Evolutionary conservation across 148 eudicot species (phyloP).

Genomic region (Simmondsia chinensis): DNA sequence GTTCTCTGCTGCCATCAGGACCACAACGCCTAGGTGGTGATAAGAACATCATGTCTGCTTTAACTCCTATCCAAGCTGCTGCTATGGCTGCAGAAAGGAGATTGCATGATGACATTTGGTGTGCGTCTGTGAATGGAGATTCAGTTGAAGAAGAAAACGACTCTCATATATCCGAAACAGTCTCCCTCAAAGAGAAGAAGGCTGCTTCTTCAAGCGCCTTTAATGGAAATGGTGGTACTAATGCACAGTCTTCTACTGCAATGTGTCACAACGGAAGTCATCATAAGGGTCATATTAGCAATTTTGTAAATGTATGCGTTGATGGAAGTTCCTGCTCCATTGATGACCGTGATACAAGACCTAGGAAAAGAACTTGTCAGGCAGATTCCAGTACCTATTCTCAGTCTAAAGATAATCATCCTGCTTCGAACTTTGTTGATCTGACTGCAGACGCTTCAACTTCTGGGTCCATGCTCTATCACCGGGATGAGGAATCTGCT

Average conservation of each 20-base stretch:
- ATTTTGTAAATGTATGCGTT: slow-evolving; percentile 13
- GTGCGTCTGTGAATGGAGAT: slow-evolving; percentile 47
- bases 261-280: slow-evolving; percentile 38
- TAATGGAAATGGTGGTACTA: slow-evolving; percentile 8
- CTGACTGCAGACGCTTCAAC: slow-evolving; percentile 16
- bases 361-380: slow-evolving; percentile 13
- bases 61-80: slow-evolving; percentile 91
- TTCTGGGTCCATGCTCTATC: slow-evolving; percentile 11
- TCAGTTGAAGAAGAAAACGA: slow-evolving; percentile 31
- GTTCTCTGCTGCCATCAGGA: slow-evolving; percentile 64
- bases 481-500: slow-evolving; percentile 10
- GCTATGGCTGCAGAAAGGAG: slow-evolving; percentile 99
- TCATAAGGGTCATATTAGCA: slow-evolving; percentile 1
- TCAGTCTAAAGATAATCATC: slow-evolving; percentile 5
- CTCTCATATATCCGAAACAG: slow-evolving; percentile 15
- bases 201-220: slow-evolving; percentile 18
- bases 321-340: slow-evolving; percentile 2
- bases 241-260: slow-evolving; percentile 7
- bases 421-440: slow-evolving; percentile 6
- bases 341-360: not conserved
- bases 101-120: slow-evolving; percentile 86
- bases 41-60: slow-evolving; percentile 56
- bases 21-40: slow-evolving; percentile 89
- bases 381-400: slow-evolving; percentile 9
- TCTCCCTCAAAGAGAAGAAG: slow-evolving; percentile 2